Conservation (phyloP, 164 flowering plant genomes). For the Berberis thunbergii region DNA sequence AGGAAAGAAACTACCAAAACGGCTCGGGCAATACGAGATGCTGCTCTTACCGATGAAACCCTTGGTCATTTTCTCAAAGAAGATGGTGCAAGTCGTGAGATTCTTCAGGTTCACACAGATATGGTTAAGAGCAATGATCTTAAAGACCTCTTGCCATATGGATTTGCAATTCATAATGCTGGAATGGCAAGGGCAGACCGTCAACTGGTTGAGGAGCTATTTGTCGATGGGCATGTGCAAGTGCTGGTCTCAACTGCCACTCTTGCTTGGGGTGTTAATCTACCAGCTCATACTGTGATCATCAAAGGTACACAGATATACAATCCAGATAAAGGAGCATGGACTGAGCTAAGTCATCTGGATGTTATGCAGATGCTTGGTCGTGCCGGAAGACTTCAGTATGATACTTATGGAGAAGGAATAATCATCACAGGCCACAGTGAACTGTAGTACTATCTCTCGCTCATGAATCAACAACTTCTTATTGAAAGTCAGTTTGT, state of each 20-base stretch:
- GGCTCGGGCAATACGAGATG: constrained; percentile 82
- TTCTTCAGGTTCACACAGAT: constrained; percentile 73
- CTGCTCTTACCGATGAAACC: constrained; percentile 89
- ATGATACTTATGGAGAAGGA: constrained; percentile 87
- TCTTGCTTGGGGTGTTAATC: constrained; percentile 97
- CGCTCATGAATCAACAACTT: constrained; percentile 95
- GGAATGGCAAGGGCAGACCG: constrained; percentile 87
- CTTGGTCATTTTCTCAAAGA: constrained; percentile 76
- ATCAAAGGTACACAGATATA: constrained; percentile 97
- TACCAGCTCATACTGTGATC: constrained; percentile 95
- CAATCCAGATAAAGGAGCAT: constrained; percentile 97
- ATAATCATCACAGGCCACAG: constrained; percentile 84
- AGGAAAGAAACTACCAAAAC: constrained; percentile 97
- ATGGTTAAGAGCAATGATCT: constrained; percentile 84
- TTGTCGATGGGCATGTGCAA: constrained; percentile 76
- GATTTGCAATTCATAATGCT: constrained; percentile 97
- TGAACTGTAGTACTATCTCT: constrained; percentile 88
- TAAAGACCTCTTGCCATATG: constrained; percentile 90
- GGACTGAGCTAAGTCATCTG: constrained; percentile 95
- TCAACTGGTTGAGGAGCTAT: constrained; percentile 77
- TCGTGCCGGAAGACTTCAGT: constrained; percentile 99
- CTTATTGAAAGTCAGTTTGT: constrained; percentile 97
- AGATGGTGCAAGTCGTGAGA: constrained; percentile 84
- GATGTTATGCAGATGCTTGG: constrained; percentile 99
- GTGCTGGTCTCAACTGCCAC: constrained; percentile 96